Percentiles rank a stretch among this genome's conserved stretches.
Evolutionary conservation across 2,329 filamentous ascomycete genomes (phyloP).

Genomic region (Clonostachys rosea): DNA sequence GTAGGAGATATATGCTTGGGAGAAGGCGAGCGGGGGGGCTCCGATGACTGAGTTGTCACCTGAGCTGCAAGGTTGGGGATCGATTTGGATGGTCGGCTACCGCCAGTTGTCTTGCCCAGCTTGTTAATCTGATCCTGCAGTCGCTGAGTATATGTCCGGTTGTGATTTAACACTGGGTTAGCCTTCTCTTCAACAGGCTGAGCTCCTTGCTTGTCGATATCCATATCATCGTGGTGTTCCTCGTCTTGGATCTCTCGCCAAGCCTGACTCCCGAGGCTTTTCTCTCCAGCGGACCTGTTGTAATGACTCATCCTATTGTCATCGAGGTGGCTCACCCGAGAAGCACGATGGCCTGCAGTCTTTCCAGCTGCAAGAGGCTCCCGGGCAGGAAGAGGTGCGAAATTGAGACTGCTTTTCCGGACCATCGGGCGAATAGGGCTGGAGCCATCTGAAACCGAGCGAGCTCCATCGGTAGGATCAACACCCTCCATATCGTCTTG

Average conservation of each 20-base stretch:
- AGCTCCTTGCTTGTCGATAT: slow-evolving; percentile 29
- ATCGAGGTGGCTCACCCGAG: slow-evolving; percentile 76
- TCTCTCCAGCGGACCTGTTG: slow-evolving; percentile 67
- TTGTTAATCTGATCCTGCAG: slow-evolving; percentile 88
- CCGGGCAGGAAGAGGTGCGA: slow-evolving; percentile 85
- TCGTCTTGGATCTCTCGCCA: slow-evolving; percentile 42
- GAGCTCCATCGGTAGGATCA: slow-evolving; percentile 33
- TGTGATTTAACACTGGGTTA: slow-evolving; percentile 45
- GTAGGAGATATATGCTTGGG: slow-evolving; percentile 16
- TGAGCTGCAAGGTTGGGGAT: slow-evolving; percentile 30
- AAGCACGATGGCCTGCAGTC: slow-evolving; percentile 69
- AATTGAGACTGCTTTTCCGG: slow-evolving; percentile 92
- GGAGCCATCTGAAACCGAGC: slow-evolving; percentile 64
- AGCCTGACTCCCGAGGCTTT: slow-evolving; percentile 55
- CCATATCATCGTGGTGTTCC: slow-evolving; percentile 13
- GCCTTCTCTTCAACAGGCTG: slow-evolving; percentile 36
- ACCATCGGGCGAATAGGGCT: slow-evolving; percentile 73
- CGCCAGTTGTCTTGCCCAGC: slow-evolving; percentile 53
- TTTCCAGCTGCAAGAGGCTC: slow-evolving; percentile 84
- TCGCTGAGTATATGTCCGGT: slow-evolving; percentile 89
- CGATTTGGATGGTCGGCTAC: slow-evolving; percentile 42
- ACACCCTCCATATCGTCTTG: not conserved
- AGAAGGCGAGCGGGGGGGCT: slow-evolving; percentile 19
- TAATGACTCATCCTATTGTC: slow-evolving; percentile 69
- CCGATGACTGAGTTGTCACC: slow-evolving; percentile 16